Evolutionary conservation across 1,284 basidiomycete genomes (phyloP), one percentile per base, ranked within the genome.

Genomic region (Ustilago vetiveriae): DNA sequence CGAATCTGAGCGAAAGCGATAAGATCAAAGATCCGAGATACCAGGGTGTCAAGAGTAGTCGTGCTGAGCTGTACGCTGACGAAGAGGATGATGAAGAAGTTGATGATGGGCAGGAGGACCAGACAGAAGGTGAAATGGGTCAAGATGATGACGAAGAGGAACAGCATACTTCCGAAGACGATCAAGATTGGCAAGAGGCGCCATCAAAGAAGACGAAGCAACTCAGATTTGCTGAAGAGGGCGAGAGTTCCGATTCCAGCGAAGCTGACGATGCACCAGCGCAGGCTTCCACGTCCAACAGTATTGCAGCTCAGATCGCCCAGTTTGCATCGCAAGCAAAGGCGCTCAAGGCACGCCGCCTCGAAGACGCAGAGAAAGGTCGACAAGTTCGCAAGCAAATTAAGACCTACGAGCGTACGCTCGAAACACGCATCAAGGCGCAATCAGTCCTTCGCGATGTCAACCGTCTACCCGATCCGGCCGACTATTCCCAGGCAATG

Each of bases 321-420:
- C 58, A 74, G 32, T 68, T 64, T 13, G 56, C 42, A 6, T 42
- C 56, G 3, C 68, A 78, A 29, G 39, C 75, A 22, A 55, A 69
- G 39, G 64, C 62, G 29, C 60, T 79, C 26, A 62, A 65, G 37
- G 63, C 71, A 19, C 54, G 57, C 11, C 65, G 62, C 3, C 32
- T 65, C 10, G 67, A 77, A 40, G 76, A 79, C n/a, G 76, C 73
- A 19, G 57, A 69, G n/a, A 76, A 75, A 33, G 76, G 76, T 0
- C 64, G 63, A 2, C 54, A 75, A 27, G 74, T 76, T 6, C 67
- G 70, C 23, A 75, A 70, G 55, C 78, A 76, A 38, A 68, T 76
- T 47, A 68, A 73, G 37, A 63, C 59, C 0, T 79, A 70, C 68
- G 76, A 76, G 40, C 64, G 73, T 13, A 45, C 69, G 2, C 71